phyloP scores from a whole-genome alignment of 2,329 filamentous ascomycete genomes.

The Curvularia verruculosa region DNA sequence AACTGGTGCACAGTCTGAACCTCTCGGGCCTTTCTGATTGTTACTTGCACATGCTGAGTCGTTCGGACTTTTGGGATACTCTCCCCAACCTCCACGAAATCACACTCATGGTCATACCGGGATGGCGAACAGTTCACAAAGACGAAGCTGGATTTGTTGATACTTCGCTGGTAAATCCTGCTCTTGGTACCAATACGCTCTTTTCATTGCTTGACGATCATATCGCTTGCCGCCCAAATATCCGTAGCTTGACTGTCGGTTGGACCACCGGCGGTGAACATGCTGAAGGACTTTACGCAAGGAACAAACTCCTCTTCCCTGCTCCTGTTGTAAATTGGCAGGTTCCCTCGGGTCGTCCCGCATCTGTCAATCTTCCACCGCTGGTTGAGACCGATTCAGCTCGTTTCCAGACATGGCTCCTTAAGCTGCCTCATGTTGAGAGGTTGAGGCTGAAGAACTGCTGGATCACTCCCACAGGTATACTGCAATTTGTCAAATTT shows the following conservation, averaged over 20 bases:
- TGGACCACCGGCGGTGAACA: constrained; percentile 73
- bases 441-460: constrained; percentile 70
- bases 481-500: constrained; percentile 58
- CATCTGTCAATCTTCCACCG: constrained; percentile 10
- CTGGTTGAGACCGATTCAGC: constrained; percentile 18
- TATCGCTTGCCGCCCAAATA: constrained; percentile 56
- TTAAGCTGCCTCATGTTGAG: constrained; percentile 63
- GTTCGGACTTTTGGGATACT: constrained; percentile 66
- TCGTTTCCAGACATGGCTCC: constrained; percentile 39
- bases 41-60: constrained; percentile 62
- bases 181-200: constrained; percentile 59
- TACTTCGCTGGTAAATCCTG: constrained; percentile 58
- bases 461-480: constrained; percentile 67
- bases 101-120: constrained; percentile 66
- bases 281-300: constrained; percentile 64
- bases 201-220: constrained; percentile 59
- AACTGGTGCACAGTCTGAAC: constrained; percentile 63
- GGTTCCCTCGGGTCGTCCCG: constrained; percentile 7
- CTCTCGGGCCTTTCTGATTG: constrained; percentile 69
- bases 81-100: constrained; percentile 62
- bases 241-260: constrained; percentile 67
- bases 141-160: constrained; percentile 59
- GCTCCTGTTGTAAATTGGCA: constrained; percentile 58
- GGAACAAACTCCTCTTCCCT: constrained; percentile 67
- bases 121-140: constrained; percentile 67